Percentiles rank a stretch among this genome's conserved stretches.
Conservation (phyloP, 2,329 filamentous ascomycete species). For the Colletotrichum tanaceti region DNA sequence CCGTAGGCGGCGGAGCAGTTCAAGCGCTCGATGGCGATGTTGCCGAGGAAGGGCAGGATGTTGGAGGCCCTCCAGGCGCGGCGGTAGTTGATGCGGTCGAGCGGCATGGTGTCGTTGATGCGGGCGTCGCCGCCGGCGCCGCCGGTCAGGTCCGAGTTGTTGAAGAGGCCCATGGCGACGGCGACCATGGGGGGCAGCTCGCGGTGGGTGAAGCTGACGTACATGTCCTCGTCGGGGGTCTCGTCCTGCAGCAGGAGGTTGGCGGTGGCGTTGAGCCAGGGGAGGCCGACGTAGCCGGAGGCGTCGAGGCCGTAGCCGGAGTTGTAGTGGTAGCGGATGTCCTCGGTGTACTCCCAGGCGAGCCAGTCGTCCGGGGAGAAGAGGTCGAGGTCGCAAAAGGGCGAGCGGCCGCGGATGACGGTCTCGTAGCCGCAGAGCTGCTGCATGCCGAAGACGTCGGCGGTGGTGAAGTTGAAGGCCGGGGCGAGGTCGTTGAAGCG, state of each 20-base stretch:
- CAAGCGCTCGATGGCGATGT: slow-evolving; percentile 74
- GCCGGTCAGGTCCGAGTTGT: slow-evolving; percentile 73
- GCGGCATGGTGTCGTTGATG: slow-evolving; percentile 73
- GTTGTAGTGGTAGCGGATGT: slow-evolving; percentile 74
- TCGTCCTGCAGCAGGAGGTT: slow-evolving; percentile 58
- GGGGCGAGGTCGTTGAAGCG: slow-evolving; percentile 65
- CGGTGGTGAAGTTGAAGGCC: slow-evolving; percentile 71
- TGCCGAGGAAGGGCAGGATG: slow-evolving; percentile 73
- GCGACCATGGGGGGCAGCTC: slow-evolving; percentile 75
- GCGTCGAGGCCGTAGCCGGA: slow-evolving; percentile 71
- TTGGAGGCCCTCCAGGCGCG: slow-evolving; percentile 73
- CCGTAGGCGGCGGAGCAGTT: slow-evolving; percentile 69
- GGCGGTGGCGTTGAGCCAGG: slow-evolving; percentile 74
- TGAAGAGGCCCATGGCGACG: slow-evolving; percentile 76
- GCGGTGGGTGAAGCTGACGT: slow-evolving; percentile 76
- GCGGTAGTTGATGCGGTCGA: slow-evolving; percentile 70
- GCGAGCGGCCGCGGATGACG: slow-evolving; percentile 70
- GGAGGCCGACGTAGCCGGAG: slow-evolving; percentile 69
- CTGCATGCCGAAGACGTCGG: slow-evolving; percentile 74
- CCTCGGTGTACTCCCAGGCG: slow-evolving; percentile 73
- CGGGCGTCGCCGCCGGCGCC: slow-evolving; percentile 56
- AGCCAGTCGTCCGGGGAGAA: slow-evolving; percentile 74
- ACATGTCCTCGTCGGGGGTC: slow-evolving; percentile 66
- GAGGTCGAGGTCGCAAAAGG: slow-evolving; percentile 69
- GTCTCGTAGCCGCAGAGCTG: slow-evolving; percentile 74